These are phyloP conservation scores for Vararia minispora DNA, from an alignment of 768 basidiomycete genomes.

Conservation along the genomic window DNA sequence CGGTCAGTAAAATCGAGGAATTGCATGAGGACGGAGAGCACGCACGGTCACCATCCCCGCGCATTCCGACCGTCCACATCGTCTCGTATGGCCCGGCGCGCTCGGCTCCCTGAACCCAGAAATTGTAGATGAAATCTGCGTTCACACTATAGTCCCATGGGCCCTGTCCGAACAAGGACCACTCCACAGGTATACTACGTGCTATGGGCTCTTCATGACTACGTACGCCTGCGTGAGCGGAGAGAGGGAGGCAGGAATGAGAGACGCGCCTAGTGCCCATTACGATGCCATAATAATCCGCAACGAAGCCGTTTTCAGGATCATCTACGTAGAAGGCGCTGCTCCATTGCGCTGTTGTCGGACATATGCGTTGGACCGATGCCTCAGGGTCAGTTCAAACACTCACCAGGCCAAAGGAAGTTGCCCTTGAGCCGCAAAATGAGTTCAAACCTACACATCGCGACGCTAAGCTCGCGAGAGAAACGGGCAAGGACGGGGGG, in stretches of 20 bases:
- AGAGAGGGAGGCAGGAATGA: not conserved
- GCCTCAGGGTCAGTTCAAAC: not conserved
- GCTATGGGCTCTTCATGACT: slow-evolving; percentile 71
- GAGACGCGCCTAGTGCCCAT: slow-evolving; percentile 51
- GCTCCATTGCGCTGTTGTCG: slow-evolving; percentile 19
- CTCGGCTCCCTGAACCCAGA: slow-evolving; percentile 49
- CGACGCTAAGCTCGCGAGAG: not conserved
- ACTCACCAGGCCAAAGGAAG: slow-evolving; percentile 51
- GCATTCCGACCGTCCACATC: slow-evolving; percentile 58
- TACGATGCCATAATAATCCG: slow-evolving; percentile 54
- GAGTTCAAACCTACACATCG: slow-evolving; percentile 42
- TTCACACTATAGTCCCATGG: slow-evolving; percentile 55
- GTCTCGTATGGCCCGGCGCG: slow-evolving; percentile 51
- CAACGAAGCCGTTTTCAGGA: slow-evolving; percentile 46
- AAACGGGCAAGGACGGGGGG: not conserved
- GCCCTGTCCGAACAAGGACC: slow-evolving; percentile 42
- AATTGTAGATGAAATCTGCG: slow-evolving; percentile 41
- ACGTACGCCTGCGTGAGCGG: not conserved
- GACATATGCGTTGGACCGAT: too few relatives aligned
- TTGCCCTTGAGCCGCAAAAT: slow-evolving; percentile 58
- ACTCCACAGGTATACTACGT: slow-evolving; percentile 59
- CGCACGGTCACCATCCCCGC: slow-evolving; percentile 36
- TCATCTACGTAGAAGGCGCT: slow-evolving; percentile 48
- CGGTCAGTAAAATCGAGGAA: slow-evolving; percentile 1
- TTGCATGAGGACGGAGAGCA: slow-evolving; percentile 2